Base-by-base conservation (phyloP, 225 moss, liverwort and hornwort genomes). In the Bryoerythrophyllum caledonicum region DNA sequence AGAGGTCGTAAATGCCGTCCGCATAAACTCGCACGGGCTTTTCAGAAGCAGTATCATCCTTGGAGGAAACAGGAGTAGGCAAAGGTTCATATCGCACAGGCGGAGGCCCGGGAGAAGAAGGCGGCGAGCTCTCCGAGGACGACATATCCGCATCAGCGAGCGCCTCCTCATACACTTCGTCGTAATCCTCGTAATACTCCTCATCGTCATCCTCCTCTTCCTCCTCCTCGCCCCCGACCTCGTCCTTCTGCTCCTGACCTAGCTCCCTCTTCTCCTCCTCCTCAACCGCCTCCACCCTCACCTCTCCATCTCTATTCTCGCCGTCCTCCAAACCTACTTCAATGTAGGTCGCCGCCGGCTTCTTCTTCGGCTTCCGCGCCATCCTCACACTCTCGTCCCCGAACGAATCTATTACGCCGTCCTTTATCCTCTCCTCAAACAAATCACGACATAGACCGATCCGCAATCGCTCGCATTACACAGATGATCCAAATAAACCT, bases 1-100 rank as follows among this genome's bases (percentile, higher is more conserved):
- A 95, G 84, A 94, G 85, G 73, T 95, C 93, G 65, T 95, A 99
- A 78, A 95, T 99, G 76, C 95, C 95, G 72, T 99, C 97, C 9
- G 93, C 97, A 65, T 97, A 97, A 24, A 97, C 93, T 17, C 94
- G 97, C 64, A 97, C 83, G 34, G 89, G 93, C 64, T 83, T 83
- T 44, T 86, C 83, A 4, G 79, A 84, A 21, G 74, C 52, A 57
- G 70, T 52, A 27, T 81, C 78, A 68, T 85, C 80, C 80, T 76
- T 78, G 19, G 84, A 81, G 2, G 77, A 74, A 35, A 79, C 77
- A 78, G 88, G 88, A 40, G 85, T 81, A 54, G 88, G 88, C 30
- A 88, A 46, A 59, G 88, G 88, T 63, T 86, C 60, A 38, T 88
- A 88, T 64, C 79, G 83, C 0, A 84, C 76, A 63, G 82, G 85